These are phyloP conservation scores for Talaromyces atroroseus DNA, from an alignment of 2,329 filamentous ascomycete genomes.

Conservation along the genomic window DNA sequence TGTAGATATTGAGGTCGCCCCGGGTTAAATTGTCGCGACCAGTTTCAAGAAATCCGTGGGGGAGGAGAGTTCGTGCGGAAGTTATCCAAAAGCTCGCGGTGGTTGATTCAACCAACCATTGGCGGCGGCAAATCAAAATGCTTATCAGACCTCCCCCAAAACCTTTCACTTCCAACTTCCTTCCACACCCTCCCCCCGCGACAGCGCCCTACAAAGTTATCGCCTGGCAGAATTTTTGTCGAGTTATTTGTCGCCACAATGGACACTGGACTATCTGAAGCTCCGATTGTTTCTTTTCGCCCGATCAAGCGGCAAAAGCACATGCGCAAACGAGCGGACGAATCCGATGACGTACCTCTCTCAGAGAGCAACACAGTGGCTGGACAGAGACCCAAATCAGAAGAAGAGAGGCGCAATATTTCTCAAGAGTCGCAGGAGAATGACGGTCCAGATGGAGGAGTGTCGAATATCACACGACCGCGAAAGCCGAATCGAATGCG, in stretches of 20 bases:
- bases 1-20: background rate
- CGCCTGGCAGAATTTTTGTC: background rate
- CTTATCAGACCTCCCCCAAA: background rate
- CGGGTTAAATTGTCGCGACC: background rate
- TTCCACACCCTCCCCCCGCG: background rate
- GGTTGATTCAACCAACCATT: background rate
- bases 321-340: constrained; percentile 40
- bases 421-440: constrained; percentile 14
- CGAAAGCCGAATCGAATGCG: constrained; percentile 34
- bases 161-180: background rate
- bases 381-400: constrained; percentile 12
- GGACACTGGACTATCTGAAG: constrained; percentile 22
- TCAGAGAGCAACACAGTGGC: constrained; percentile 4
- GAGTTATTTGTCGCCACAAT: constrained; percentile 16
- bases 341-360: constrained; percentile 17
- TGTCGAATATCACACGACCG: constrained; percentile 32
- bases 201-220: background rate
- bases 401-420: constrained; percentile 12
- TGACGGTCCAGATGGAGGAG: constrained; percentile 16
- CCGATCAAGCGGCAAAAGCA: constrained; percentile 49
- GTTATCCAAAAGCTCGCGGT: background rate
- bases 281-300: constrained; percentile 38
- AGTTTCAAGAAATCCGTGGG: background rate
- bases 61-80: background rate
- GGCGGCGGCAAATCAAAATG: background rate